Conservation (phyloP, 1,284 basidiomycete species). For the Ceratobasidium theobromae region DNA sequence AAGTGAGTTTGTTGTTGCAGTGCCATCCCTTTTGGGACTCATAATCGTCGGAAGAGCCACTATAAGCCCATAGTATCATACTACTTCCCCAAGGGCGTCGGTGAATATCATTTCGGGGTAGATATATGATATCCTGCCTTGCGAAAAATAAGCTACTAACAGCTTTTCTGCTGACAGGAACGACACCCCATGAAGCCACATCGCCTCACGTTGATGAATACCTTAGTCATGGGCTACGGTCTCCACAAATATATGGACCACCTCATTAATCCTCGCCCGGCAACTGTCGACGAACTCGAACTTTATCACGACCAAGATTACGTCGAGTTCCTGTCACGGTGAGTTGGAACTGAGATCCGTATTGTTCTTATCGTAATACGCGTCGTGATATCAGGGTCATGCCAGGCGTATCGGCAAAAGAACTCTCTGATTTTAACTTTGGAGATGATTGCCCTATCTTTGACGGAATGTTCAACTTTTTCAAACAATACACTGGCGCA, state of each 20-base stretch:
- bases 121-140: constrained; percentile 39
- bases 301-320: constrained; percentile 92
- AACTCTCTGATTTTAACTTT: constrained; percentile 77
- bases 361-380: background rate
- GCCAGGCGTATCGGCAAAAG: constrained; percentile 48
- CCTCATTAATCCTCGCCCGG: constrained; percentile 86
- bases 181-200: constrained; percentile 99
- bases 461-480: constrained; percentile 89
- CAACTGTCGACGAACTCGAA: constrained; percentile 87
- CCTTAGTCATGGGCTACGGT: constrained; percentile 94
- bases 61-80: constrained; percentile 90
- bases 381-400: constrained; percentile 60
- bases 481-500: constrained; percentile 87
- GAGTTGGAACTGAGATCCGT: constrained; percentile 38
- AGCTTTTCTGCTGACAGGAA: constrained; percentile 57
- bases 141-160: constrained; percentile 4
- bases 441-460: constrained; percentile 95
- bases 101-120: constrained; percentile 94
- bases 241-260: constrained; percentile 93
- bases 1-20: constrained; percentile 38
- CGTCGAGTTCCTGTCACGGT: constrained; percentile 91
- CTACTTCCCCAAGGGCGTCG: constrained; percentile 92
- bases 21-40: background rate
- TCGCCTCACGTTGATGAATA: constrained; percentile 90
- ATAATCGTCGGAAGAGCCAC: constrained; percentile 48